Conservation (phyloP, 1,284 basidiomycete genomes). For the Pseudozyma thailandica region DNA sequence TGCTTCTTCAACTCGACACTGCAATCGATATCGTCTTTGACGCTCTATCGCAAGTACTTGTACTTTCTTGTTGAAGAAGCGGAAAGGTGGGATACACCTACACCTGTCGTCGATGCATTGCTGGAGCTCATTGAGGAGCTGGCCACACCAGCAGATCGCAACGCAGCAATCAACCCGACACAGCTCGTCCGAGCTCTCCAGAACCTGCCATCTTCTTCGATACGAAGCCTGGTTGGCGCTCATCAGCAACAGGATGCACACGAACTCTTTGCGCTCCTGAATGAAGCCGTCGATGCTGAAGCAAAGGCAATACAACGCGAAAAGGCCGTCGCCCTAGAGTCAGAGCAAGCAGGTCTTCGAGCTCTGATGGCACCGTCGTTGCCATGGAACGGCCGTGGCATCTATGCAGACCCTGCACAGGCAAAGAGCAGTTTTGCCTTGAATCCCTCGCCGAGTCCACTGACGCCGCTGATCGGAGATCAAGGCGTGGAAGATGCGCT, state of each 20-base stretch:
- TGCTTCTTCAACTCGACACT: conserved; percentile 67
- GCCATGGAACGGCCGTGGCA: conserved; percentile 37
- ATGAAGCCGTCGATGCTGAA: conserved; percentile 60
- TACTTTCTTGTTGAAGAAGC: conserved; percentile 44
- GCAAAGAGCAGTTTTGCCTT: conserved; percentile 1
- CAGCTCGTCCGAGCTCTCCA: conserved; percentile 53
- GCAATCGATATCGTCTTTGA: conserved; percentile 57
- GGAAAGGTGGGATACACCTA: conserved; percentile 57
- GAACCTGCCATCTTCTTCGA: conserved; percentile 45
- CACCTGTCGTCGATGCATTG: conserved; percentile 63
- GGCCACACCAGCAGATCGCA: conserved; percentile 37
- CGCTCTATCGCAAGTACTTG: conserved; percentile 42
- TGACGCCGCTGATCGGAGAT: background rate
- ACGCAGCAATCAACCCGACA: conserved; percentile 52
- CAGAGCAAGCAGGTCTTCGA: conserved; percentile 40
- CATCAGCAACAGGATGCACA: conserved; percentile 68
- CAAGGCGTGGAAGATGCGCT: background rate
- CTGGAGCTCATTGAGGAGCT: conserved; percentile 54
- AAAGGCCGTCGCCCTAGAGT: conserved; percentile 15
- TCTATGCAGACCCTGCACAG: conserved; percentile 36
- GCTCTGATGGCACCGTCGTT: conserved; percentile 48
- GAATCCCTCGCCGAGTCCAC: conserved; percentile 1
- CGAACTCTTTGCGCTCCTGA: conserved; percentile 63
- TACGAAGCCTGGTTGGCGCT: conserved; percentile 58
- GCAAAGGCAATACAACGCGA: conserved; percentile 41